These are phyloP conservation scores for Marasmius oreades DNA, from an alignment of 1,284 basidiomycete genomes.

Conservation along the genomic window DNA sequence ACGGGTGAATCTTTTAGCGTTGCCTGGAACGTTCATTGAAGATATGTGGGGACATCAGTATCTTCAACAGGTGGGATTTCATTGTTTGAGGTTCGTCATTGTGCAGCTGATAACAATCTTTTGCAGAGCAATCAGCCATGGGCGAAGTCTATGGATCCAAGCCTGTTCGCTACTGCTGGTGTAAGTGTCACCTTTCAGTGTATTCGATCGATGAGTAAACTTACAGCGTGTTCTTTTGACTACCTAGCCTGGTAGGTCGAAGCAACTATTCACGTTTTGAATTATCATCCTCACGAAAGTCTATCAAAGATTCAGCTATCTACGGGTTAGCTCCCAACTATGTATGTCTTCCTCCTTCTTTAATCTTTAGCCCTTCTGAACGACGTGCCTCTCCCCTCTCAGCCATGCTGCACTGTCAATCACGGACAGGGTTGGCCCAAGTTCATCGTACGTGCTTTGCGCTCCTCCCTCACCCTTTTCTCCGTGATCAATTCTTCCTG, in stretches of 20 bases:
- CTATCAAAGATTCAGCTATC: not conserved
- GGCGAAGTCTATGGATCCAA: not conserved
- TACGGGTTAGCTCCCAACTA: not conserved
- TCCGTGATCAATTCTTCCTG: not conserved
- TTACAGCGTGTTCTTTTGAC: not conserved
- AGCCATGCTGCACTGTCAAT: not conserved
- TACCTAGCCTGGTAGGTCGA: not conserved
- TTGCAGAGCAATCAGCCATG: not conserved
- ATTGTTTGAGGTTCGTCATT: not conserved
- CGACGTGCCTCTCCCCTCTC: not conserved
- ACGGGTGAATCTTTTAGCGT: no score
- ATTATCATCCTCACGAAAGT: not conserved
- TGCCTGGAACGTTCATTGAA: not conserved
- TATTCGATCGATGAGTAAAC: not conserved
- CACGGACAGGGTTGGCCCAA: not conserved
- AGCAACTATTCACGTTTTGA: not conserved
- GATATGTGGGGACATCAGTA: not conserved
- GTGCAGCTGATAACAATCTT: not conserved
- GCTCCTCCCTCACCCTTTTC: not conserved
- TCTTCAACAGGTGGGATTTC: not conserved
- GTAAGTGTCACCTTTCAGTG: not conserved
- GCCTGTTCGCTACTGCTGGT: not conserved
- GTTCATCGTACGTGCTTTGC: conserved; percentile 1
- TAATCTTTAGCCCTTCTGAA: not conserved
- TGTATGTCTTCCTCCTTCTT: not conserved